These are phyloP conservation scores for Metschnikowia orientalis DNA, from an alignment of 805 yeast genomes.

Conservation along the genomic window DNA sequence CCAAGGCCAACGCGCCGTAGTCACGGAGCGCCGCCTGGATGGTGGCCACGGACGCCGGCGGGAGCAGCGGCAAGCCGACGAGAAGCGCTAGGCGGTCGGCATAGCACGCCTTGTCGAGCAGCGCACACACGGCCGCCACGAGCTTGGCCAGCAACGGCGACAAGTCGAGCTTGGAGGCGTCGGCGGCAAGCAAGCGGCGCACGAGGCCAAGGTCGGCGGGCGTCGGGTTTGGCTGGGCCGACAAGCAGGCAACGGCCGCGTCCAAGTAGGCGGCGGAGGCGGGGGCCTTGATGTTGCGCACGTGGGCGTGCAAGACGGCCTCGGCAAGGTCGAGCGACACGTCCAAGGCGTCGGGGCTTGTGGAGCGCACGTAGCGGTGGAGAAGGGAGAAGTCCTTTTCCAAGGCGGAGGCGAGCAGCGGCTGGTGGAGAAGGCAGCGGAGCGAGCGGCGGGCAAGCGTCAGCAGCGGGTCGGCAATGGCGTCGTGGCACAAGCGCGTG, in stretches of 20 bases:
- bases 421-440: conserved; percentile 41
- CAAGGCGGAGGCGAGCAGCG: conserved; percentile 50
- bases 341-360: conserved; percentile 2
- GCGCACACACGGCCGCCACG: conserved; percentile 5
- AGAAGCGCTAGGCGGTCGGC: conserved; percentile 7
- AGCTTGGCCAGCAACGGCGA: conserved; percentile 4
- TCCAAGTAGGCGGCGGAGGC: conserved; percentile 6
- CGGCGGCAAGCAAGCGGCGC: conserved; percentile 8
- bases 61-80: conserved; percentile 5
- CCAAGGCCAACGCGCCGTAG: conserved; percentile 6
- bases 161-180: conserved; percentile 5
- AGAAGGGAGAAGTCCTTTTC: conserved; percentile 39
- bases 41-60: background rate
- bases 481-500: conserved; percentile 2
- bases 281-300: conserved; percentile 17
- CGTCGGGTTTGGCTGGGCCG: no score
- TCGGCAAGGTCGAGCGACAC: conserved; percentile 8
- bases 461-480: conserved; percentile 3
- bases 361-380: conserved; percentile 15
- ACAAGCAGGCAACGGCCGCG: no score
- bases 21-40: conserved; percentile 5
- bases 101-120: conserved; percentile 3
- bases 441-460: conserved; percentile 22
- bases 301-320: conserved; percentile 14
- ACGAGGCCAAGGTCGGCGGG: no score